Evolutionary conservation across 2,329 filamentous ascomycete species (phyloP).

Genomic region (Arthroderma sp.): DNA sequence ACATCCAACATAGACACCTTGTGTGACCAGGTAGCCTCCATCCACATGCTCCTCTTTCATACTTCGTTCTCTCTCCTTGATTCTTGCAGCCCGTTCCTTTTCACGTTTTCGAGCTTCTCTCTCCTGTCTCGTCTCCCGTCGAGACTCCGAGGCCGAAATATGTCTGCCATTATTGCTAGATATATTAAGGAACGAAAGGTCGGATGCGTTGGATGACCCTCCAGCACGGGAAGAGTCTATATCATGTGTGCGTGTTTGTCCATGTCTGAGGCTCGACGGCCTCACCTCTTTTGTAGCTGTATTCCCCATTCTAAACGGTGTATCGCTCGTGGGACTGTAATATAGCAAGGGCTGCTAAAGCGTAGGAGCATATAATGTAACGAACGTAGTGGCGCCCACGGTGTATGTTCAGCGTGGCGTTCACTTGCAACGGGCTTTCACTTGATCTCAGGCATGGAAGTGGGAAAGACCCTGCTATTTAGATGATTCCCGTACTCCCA

Average conservation of each 20-base stretch:
- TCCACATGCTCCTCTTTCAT: slow-evolving; percentile 87
- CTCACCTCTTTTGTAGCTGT: slow-evolving; percentile 38
- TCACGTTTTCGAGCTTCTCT: slow-evolving; percentile 76
- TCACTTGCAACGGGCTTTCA: not conserved
- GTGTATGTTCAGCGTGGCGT: not conserved
- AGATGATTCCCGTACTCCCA: slow-evolving; percentile 3
- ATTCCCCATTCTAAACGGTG: slow-evolving; percentile 32
- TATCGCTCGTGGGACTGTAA: not conserved
- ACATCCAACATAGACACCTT: slow-evolving; percentile 80
- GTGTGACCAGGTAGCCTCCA: slow-evolving; percentile 84
- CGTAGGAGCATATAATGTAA: not conserved
- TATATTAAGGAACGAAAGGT: slow-evolving; percentile 49
- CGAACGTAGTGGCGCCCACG: not conserved
- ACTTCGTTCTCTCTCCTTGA: slow-evolving; percentile 80
- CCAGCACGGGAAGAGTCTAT: not conserved
- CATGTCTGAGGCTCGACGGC: slow-evolving; percentile 15
- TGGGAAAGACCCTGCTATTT: not conserved
- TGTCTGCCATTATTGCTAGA: slow-evolving; percentile 39
- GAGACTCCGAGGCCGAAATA: slow-evolving; percentile 42
- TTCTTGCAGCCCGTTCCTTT: slow-evolving; percentile 60
- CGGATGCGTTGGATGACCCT: slow-evolving; percentile 40
- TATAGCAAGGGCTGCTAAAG: not conserved
- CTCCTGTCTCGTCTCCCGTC: slow-evolving; percentile 82
- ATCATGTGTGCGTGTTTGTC: slow-evolving; percentile 9
- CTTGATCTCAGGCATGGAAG: not conserved